Evolutionary conservation across 306 rosid species (phyloP).

Genomic region (Luffa acutangula): DNA sequence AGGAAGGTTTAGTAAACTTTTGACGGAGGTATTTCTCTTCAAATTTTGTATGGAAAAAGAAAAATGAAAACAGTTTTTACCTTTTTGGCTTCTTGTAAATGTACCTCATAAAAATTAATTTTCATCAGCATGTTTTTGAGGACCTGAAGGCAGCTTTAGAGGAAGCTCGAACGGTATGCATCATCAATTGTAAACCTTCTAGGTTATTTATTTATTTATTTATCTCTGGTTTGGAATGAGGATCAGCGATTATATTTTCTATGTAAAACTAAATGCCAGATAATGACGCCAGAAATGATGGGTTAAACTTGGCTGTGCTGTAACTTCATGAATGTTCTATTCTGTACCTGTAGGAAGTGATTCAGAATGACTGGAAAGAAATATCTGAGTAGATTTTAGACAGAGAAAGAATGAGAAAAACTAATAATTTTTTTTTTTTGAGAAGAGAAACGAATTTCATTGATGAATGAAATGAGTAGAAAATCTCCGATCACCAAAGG

Average conservation of each 20-base stretch:
- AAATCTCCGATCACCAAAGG: too few species aligned
- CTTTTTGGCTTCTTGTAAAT: conserved; percentile 17
- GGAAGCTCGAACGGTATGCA: conserved; percentile 75
- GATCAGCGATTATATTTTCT: neutral
- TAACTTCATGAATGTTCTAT: neutral
- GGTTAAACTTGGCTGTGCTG: neutral
- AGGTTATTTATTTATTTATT: neutral
- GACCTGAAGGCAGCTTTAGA: conserved; percentile 91
- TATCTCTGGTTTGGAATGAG: neutral
- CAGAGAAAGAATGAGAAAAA: neutral
- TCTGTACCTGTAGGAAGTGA: neutral
- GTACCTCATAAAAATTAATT: neutral
- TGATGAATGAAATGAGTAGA: too few species aligned
- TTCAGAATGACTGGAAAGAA: neutral
- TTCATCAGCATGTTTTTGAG: conserved; percentile 68
- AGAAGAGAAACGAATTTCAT: too few species aligned
- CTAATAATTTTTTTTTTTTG: too few species aligned
- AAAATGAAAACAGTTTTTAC: neutral
- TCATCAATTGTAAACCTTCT: conserved; percentile 8
- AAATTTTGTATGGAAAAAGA: neutral
- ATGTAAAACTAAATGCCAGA: neutral
- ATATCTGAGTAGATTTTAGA: neutral
- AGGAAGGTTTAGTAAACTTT: conserved; percentile 71
- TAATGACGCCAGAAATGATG: neutral
- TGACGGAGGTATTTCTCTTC: conserved; percentile 48